Evolutionary conservation across 306 rosid species (phyloP), one percentile per base, ranked within the genome.

Genomic region (Sicyos edulis): DNA sequence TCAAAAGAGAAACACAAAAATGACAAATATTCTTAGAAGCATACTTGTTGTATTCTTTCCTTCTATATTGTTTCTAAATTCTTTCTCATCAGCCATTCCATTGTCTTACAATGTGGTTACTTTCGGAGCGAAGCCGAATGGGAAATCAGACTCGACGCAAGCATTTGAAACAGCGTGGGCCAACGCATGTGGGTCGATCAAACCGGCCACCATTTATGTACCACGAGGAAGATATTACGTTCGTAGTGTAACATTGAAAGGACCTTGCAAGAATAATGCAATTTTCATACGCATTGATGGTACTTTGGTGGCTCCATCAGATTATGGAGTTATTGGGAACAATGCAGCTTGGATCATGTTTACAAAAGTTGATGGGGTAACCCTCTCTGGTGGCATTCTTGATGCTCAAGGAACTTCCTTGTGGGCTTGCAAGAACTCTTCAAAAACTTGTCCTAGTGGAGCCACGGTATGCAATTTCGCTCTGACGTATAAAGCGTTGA

Each of bases 311-410:
- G 86, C 91, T 54, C 88, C 91, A 0, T 54, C 24, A 2, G 24
- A 88, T 55, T 81, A 74, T 8, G 1, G 10, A 37, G 88, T 57
- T n/a, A 37, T 88, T 10, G 95, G 86, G 2, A 78, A 77, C 22
- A 81, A 84, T 1, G 88, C 85, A 10, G 75, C 66, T 69, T 88
- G 95, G 95, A 83, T 88, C 32, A 45, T 82, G 74, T 88, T 88
- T 54, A 67, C 21, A 17, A 54, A 80, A 54, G 83, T 87, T 54
- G 80, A 54, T 54, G 58, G 58, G 34, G 77, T 87, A 0, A n/a
- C 72, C 0, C 74, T 85, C 55, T 50, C 22, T 0, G 88, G 89
- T 13, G 92, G 88, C 11, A 53, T 77, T 1, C 69, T 85, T 29
- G 92, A 88, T 37, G 91, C 78, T 22, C 75, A 78, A 63, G 89